Evolutionary conservation across 768 basidiomycete genomes (phyloP), one percentile per base, ranked within the genome.

Genomic region (Pholiota conissans): DNA sequence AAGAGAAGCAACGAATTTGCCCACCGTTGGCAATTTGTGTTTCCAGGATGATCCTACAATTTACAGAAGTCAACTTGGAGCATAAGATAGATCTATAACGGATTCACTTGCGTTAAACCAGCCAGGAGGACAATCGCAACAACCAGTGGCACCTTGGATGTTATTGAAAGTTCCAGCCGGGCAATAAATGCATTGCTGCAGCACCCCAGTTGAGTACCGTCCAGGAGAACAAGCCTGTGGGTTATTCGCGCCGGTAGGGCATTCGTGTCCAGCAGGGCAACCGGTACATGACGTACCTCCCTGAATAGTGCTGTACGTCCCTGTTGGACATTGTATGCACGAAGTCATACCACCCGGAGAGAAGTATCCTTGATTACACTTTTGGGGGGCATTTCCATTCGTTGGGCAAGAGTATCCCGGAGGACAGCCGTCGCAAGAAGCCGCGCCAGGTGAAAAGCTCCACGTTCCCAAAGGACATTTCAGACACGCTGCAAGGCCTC

Each of bases 41-140:
- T 70, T 27, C 66, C 69, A 3, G 62, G 52, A 13, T 65, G 52
- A 48, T 59, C 63, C 62, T 60, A 57, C 7, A 11, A 11, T 7
- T 35, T 32, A 18, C 47, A 18, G 14, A 14, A 27, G 35, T 40
- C 3, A 50, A 56, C 50, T 8, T 30, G 7, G 18, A 50, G 20
- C 9, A 37, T 46, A 24, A 46, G 5, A 10, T 40, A 35, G 40
- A 14, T 14, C 32, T 16, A 35, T 9, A 54, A 18, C 9, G 22
- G 20, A 42, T 42, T 13, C 10, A 61, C 63, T 32, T 30, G 66
- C 71, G 50, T 67, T 67, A 48, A 63, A 70, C 60, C 64, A 69
- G 32, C 68, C 68, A 9, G 68, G 67, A 16, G 67, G 63, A 47
- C 69, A 70, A 16, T 54, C 20, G 48, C 71, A 72, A 54, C 69